Evolutionary conservation across 306 rosid genomes (phyloP).

Genomic region (Vigna nakashimae): DNA sequence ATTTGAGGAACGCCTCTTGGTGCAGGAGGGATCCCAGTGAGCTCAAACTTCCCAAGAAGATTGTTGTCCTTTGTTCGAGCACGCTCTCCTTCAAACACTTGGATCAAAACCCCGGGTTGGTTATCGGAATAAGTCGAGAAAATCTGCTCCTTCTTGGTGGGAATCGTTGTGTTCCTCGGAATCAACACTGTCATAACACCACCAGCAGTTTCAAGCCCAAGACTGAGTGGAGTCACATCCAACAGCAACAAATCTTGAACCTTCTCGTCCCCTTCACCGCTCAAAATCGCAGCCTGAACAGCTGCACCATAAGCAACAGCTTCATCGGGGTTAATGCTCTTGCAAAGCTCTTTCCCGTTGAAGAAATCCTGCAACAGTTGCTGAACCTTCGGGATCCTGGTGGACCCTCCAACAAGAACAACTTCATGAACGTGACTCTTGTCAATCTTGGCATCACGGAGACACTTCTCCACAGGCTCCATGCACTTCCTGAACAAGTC

Average conservation of each 20-base stretch:
- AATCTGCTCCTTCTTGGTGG: constrained; percentile 85
- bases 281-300: constrained; percentile 83
- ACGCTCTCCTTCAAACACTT: constrained; percentile 84
- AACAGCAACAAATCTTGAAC: constrained; percentile 77
- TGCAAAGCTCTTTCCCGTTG: constrained; percentile 87
- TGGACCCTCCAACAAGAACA: constrained; percentile 86
- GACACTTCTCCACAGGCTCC: constrained; percentile 89
- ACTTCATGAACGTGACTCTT: constrained; percentile 72
- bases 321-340: constrained; percentile 85
- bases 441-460: constrained; percentile 74
- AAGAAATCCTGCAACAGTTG: constrained; percentile 77
- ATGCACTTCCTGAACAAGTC: constrained; percentile 81
- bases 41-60: constrained; percentile 79
- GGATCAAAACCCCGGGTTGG: constrained; percentile 87
- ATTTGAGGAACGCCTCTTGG: constrained; percentile 87
- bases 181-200: constrained; percentile 85
- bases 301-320: constrained; percentile 93
- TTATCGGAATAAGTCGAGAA: constrained; percentile 81
- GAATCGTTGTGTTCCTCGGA: constrained; percentile 82
- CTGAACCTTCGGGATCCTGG: constrained; percentile 81
- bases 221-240: constrained; percentile 80
- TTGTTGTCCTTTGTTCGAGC: constrained; percentile 80
- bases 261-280: constrained; percentile 75
- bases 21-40: constrained; percentile 82
- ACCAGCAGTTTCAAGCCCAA: constrained; percentile 80